These are phyloP conservation scores for Lepiota venenata DNA, from an alignment of 768 basidiomycete genomes.

Conservation along the genomic window DNA sequence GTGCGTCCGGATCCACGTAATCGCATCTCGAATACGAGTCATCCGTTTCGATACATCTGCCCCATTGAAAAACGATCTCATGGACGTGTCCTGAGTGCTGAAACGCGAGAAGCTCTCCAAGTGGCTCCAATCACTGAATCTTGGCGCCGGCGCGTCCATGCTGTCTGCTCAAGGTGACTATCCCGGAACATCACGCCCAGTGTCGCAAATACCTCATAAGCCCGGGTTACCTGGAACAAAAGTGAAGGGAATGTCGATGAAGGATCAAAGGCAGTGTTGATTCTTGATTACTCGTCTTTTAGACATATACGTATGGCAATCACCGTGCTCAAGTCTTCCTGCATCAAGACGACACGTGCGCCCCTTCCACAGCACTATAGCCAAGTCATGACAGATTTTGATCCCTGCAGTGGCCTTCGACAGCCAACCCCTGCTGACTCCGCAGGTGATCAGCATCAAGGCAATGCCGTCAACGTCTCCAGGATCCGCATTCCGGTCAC, in stretches of 20 bases:
- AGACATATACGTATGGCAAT: too few relatives aligned
- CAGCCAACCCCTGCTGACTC: too few relatives aligned
- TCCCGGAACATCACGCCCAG: background rate
- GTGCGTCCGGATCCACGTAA: slow-evolving; percentile 16
- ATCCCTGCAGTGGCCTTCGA: too few relatives aligned
- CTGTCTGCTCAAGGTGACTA: background rate
- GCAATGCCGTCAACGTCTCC: background rate
- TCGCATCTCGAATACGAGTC: slow-evolving; percentile 14
- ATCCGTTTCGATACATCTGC: slow-evolving; percentile 15
- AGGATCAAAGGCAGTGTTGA: too few relatives aligned
- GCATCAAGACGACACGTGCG: too few relatives aligned
- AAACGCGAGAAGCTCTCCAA: slow-evolving; percentile 10
- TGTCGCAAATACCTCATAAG: background rate
- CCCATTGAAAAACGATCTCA: slow-evolving; percentile 18
- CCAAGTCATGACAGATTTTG: too few relatives aligned
- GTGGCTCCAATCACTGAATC: slow-evolving; percentile 10
- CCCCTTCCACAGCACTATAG: too few relatives aligned
- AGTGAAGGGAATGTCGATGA: too few relatives aligned
- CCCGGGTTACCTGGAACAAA: too few relatives aligned
- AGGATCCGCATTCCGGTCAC: background rate
- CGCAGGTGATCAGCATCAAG: background rate
- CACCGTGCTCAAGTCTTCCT: too few relatives aligned
- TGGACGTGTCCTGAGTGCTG: slow-evolving; percentile 4
- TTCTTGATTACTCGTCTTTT: too few relatives aligned
- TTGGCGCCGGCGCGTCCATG: background rate